phyloP scores from a whole-genome alignment of 225 moss, liverwort and hornwort genomes.

The Climacium dendroides region DNA sequence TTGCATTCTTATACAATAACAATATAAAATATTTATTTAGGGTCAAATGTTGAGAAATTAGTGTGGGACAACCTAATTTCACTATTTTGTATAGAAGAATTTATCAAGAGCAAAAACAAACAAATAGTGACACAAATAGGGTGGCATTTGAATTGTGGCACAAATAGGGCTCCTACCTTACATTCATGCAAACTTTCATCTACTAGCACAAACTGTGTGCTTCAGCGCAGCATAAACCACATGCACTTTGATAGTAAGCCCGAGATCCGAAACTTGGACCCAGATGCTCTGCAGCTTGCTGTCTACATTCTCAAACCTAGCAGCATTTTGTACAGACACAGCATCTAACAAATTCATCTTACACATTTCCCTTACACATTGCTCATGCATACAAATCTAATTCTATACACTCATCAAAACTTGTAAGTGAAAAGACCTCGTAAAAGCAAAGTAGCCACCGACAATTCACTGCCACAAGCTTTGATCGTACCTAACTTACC shows the following conservation, averaged over 20 bases:
- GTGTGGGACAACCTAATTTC: no score
- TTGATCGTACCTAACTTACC: background rate
- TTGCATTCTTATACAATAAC: no score
- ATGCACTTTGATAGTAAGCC: background rate
- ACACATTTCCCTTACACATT: background rate
- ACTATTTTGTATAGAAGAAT: no score
- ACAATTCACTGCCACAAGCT: background rate
- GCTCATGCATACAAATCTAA: background rate
- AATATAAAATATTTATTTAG: no score
- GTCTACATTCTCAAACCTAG: background rate
- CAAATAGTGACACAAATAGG: background rate
- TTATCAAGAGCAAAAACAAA: background rate
- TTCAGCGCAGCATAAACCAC: background rate
- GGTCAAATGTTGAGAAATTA: no score
- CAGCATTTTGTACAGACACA: background rate
- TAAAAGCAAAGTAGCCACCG: background rate
- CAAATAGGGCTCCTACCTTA: background rate
- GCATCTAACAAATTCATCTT: background rate
- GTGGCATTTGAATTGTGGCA: background rate
- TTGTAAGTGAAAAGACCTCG: background rate
- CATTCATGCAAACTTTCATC: background rate
- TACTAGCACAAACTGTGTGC: background rate
- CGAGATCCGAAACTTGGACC: background rate
- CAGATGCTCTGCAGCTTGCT: background rate
- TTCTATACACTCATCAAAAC: background rate